phyloP scores from a whole-genome alignment of 2,329 filamentous ascomycete species.

The Neofusicoccum ribis region DNA sequence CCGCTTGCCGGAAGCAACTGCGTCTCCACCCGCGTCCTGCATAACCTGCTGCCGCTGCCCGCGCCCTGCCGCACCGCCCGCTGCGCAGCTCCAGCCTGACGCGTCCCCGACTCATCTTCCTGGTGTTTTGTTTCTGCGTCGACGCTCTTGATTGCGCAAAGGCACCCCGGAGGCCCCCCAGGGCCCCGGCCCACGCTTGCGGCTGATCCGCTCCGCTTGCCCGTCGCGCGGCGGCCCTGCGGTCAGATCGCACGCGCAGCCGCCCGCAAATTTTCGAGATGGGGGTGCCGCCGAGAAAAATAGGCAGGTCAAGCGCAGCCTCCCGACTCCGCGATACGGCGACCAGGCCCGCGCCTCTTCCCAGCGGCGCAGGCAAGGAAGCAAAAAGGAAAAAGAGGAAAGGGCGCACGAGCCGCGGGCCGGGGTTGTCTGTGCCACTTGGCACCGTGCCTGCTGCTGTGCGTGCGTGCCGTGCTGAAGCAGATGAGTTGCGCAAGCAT shows the following conservation, averaged over 20 bases:
- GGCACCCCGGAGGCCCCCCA: not conserved
- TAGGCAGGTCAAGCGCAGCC: conserved; percentile 5
- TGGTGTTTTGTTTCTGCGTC: conserved; percentile 12
- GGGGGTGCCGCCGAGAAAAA: not conserved
- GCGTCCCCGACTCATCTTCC: not conserved
- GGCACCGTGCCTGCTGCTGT: not conserved
- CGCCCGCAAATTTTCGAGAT: not conserved
- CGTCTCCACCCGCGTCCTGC: not conserved
- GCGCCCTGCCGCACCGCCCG: not conserved
- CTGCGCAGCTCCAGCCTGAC: not conserved
- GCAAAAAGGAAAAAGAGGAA: not conserved
- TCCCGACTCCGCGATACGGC: not conserved
- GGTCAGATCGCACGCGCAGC: conserved; percentile 14
- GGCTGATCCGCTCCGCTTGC: conserved; percentile 18
- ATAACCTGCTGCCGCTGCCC: not conserved
- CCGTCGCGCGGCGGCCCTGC: conserved; percentile 13
- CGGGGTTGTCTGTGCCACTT: no score
- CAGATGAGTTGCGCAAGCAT: not conserved
- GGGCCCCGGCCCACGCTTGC: conserved; percentile 1
- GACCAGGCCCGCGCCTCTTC: not conserved
- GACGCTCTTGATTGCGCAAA: conserved; percentile 2
- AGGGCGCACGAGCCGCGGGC: no score
- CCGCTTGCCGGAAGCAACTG: not conserved
- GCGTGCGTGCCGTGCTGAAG: not conserved
- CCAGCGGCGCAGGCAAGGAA: not conserved